These are phyloP conservation scores for Lepiota venenata DNA, from an alignment of 768 basidiomycete species.

Conservation along the genomic window DNA sequence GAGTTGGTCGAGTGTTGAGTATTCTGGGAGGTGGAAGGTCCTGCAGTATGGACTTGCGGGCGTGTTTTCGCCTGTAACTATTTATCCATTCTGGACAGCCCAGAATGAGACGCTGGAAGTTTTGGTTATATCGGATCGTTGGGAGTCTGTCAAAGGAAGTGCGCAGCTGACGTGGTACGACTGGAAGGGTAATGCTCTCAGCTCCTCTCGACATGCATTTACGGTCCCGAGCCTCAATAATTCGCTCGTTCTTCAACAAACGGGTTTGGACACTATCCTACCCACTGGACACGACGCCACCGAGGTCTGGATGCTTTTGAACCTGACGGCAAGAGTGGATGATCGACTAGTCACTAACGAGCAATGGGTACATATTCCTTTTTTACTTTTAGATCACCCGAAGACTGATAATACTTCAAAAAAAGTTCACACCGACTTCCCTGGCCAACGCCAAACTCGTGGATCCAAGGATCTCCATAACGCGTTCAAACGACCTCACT, in stretches of 20 bases:
- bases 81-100: constrained; percentile 57
- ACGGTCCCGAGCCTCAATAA: constrained; percentile 48
- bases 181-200: constrained; percentile 42
- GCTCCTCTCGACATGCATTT: constrained; percentile 35
- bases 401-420: constrained; percentile 1
- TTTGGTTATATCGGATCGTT: constrained; percentile 49
- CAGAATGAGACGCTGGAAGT: constrained; percentile 44
- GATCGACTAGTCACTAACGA: constrained; percentile 43
- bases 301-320: constrained; percentile 51
- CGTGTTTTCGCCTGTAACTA: constrained; percentile 42
- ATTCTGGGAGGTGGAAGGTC: constrained; percentile 59
- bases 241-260: constrained; percentile 35
- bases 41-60: constrained; percentile 47
- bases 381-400: neutral
- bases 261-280: constrained; percentile 42
- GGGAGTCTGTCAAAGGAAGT: constrained; percentile 40
- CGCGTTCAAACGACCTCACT: constrained; percentile 27
- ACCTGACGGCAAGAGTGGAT: constrained; percentile 42
- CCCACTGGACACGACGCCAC: constrained; percentile 34
- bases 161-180: constrained; percentile 58
- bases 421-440: constrained; percentile 50
- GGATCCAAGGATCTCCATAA: constrained; percentile 45
- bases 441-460: constrained; percentile 42
- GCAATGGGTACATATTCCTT: constrained; percentile 38
- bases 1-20: constrained; percentile 54